Percentiles rank a stretch among this genome's conserved stretches.
These are phyloP conservation scores for Lentinula edodes DNA, from an alignment of 768 basidiomycete species.

Conservation along the genomic window DNA sequence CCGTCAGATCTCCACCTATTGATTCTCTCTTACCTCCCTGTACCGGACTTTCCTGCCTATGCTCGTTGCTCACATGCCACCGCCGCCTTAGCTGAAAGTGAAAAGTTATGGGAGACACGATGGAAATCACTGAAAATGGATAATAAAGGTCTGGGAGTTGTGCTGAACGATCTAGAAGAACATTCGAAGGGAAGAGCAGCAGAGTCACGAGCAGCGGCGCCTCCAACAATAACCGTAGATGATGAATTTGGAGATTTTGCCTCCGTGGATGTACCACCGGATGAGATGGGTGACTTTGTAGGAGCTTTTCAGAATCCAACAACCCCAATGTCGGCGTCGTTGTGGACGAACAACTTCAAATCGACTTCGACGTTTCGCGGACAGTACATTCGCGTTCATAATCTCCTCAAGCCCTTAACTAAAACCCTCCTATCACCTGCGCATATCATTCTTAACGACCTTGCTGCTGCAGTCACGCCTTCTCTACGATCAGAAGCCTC, in stretches of 20 bases:
- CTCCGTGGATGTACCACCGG: conserved; percentile 33
- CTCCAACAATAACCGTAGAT: conserved; percentile 62
- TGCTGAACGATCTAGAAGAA: conserved; percentile 59
- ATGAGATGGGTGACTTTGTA: conserved; percentile 45
- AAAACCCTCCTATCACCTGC: conserved; percentile 55
- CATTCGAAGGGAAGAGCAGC: conserved; percentile 32
- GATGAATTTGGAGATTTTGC: conserved; percentile 92
- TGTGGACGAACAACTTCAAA: conserved; percentile 4
- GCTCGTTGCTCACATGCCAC: conserved; percentile 62
- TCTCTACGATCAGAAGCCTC: conserved; percentile 57
- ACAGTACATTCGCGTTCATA: conserved; percentile 63
- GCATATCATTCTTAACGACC: conserved; percentile 58
- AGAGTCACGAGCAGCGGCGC: conserved; percentile 36
- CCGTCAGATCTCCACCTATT: conserved; percentile 74
- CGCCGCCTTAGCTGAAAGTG: conserved; percentile 58
- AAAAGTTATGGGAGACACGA: conserved; percentile 71
- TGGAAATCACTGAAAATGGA: conserved; percentile 60
- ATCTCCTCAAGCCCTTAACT: conserved; percentile 55
- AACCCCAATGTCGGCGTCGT: conserved; percentile 13
- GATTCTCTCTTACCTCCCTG: conserved; percentile 65
- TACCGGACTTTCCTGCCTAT: conserved; percentile 79
- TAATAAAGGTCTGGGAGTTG: conserved; percentile 31
- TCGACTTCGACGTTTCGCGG: conserved; percentile 38
- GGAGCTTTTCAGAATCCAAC: conserved; percentile 17
- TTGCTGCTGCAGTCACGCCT: conserved; percentile 38